Evolutionary conservation across 2,329 filamentous ascomycete species (phyloP).

Genomic region (Rhytidhysteron rufulum): DNA sequence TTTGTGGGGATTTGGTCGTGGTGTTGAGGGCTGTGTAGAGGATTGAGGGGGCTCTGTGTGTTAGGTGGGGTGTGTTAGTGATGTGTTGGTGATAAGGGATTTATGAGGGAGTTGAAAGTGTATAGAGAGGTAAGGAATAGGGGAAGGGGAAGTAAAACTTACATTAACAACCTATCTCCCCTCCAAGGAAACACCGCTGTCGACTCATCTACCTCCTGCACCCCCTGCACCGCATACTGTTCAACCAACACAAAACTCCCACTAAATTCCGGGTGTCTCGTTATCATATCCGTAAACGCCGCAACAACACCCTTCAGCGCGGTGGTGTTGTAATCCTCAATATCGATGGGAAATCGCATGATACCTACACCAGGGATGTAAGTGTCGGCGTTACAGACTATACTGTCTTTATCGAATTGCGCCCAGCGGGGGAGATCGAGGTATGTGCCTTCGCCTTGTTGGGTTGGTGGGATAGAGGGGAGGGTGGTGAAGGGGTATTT

Average conservation of each 20-base stretch:
- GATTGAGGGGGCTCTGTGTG: too few relatives aligned
- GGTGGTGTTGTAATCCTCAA: constrained; percentile 8
- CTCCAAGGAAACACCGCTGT: too few relatives aligned
- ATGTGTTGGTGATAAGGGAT: too few relatives aligned
- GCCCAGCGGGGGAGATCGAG: constrained; percentile 5
- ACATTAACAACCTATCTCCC: too few relatives aligned
- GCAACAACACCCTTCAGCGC: constrained; percentile 5
- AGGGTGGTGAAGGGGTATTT: too few relatives aligned
- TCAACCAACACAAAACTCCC: constrained; percentile 10
- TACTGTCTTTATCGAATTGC: constrained; percentile 1
- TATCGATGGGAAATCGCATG: constrained; percentile 7
- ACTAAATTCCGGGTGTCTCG: neutral
- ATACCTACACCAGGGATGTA: constrained; percentile 5
- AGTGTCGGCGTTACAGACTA: constrained; percentile 4
- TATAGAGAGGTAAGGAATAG: too few relatives aligned
- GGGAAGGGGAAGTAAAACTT: too few relatives aligned
- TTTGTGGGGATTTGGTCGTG: neutral
- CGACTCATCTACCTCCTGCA: too few relatives aligned
- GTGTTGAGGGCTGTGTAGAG: neutral
- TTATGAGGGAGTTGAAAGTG: too few relatives aligned
- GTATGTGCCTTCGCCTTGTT: constrained; percentile 8
- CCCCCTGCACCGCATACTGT: too few relatives aligned
- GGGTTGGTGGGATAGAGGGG: too few relatives aligned
- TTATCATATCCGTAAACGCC: constrained; percentile 3
- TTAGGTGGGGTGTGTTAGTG: too few relatives aligned